These are phyloP conservation scores for Nevesoporus exiguus DNA, from an alignment of 768 basidiomycete species.

Conservation along the genomic window DNA sequence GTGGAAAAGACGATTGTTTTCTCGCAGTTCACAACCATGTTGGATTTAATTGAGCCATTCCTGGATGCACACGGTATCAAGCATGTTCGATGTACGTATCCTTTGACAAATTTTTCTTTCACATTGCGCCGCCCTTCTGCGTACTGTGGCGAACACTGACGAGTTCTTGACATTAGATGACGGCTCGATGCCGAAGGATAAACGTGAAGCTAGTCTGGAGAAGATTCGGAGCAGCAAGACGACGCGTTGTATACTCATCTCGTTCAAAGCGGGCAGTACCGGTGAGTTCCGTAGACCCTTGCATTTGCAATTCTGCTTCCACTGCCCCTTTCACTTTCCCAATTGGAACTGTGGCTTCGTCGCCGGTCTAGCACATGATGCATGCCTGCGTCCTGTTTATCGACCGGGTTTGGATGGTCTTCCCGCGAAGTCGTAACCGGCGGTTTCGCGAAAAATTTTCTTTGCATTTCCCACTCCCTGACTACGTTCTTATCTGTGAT, in stretches of 20 bases:
- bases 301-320: not conserved
- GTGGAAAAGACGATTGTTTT: conserved; percentile 95
- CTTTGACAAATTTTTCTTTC: not conserved
- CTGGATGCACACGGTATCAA: conserved; percentile 61
- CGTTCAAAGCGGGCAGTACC: conserved; percentile 95
- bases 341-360: not conserved
- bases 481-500: not conserved
- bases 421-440: not conserved
- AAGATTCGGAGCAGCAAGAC: conserved; percentile 60
- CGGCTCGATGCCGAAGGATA: conserved; percentile 74
- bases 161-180: conserved; percentile 58
- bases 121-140: not conserved
- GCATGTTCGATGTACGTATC: conserved; percentile 80
- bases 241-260: conserved; percentile 83
- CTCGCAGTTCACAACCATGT: conserved; percentile 86
- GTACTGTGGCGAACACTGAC: conserved; percentile 4
- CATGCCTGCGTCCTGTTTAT: not conserved
- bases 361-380: not conserved
- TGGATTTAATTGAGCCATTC: conserved; percentile 86
- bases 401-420: not conserved
- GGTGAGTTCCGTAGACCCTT: conserved; percentile 42
- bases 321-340: not conserved
- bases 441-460: not conserved
- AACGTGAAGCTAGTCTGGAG: conserved; percentile 72
- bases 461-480: not conserved